These are phyloP conservation scores for Mrakia blollopis DNA, from an alignment of 768 basidiomycete genomes.

Conservation along the genomic window DNA sequence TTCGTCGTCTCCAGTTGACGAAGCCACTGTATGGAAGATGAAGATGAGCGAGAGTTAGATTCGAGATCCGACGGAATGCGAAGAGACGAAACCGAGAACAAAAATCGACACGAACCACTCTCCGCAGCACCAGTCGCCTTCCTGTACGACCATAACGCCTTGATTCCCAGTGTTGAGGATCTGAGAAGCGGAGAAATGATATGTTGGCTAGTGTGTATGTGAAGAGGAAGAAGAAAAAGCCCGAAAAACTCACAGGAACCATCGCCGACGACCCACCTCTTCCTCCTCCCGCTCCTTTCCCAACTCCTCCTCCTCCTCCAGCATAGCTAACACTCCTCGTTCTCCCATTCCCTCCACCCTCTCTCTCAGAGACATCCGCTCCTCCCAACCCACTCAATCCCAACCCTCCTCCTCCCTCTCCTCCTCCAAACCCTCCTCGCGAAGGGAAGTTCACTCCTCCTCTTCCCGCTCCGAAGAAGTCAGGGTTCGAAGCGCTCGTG, in stretches of 20 bases:
- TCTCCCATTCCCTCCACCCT: not conserved
- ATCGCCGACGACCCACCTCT: not conserved
- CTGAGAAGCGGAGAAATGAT: not conserved
- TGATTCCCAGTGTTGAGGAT: constrained; percentile 26
- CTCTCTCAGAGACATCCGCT: not conserved
- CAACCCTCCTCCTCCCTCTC: not conserved
- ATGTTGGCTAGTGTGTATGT: not conserved
- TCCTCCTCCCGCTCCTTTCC: not conserved
- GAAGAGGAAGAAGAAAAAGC: not conserved
- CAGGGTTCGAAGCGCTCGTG: constrained; percentile 7
- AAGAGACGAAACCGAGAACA: too few species aligned
- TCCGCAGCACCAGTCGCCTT: constrained; percentile 19
- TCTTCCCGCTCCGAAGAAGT: constrained; percentile 1
- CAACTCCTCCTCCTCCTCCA: not conserved
- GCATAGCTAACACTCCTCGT: constrained; percentile 6
- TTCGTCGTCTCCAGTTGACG: constrained; percentile 25
- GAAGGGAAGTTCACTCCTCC: not conserved
- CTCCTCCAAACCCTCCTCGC: not conserved
- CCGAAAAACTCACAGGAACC: not conserved
- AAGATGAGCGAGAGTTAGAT: not conserved
- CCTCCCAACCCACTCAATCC: not conserved
- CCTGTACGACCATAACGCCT: constrained; percentile 18
- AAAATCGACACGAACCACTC: constrained; percentile 1
- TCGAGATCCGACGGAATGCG: not conserved
- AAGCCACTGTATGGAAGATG: constrained; percentile 3